A percentile compares a stretch with the other conserved stretches of the same genome.
Conservation (phyloP, 805 yeast genomes). For the Lachancea fermentati region DNA sequence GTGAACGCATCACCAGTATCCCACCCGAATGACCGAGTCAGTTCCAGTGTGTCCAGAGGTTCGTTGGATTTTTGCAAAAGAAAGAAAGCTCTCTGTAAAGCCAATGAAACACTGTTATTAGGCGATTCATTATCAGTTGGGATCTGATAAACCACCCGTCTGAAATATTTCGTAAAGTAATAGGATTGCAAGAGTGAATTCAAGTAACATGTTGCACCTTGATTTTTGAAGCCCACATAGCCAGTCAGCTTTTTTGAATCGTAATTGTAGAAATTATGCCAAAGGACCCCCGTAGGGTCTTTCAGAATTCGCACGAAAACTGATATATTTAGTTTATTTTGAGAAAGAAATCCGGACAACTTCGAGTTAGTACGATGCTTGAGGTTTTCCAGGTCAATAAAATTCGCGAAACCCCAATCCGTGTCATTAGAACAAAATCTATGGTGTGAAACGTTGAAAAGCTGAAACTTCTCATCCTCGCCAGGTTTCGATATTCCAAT, state of each 20-base stretch:
- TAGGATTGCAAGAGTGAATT: conserved; percentile 85
- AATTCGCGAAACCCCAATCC: conserved; percentile 94
- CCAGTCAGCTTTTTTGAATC: conserved; percentile 87
- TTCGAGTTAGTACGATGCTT: conserved; percentile 35
- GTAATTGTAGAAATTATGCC: conserved; percentile 82
- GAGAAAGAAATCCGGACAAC: conserved; percentile 39
- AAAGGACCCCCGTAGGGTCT: conserved; percentile 89
- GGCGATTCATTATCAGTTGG: conserved; percentile 63
- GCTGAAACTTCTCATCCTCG: conserved; percentile 51
- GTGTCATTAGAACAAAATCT: conserved; percentile 69
- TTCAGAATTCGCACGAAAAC: conserved; percentile 71
- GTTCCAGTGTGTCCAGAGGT: conserved; percentile 78
- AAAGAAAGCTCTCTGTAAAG: conserved; percentile 85
- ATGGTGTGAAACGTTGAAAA: conserved; percentile 63
- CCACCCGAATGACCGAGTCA: conserved; percentile 96
- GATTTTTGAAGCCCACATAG: conserved; percentile 87
- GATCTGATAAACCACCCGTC: conserved; percentile 81
- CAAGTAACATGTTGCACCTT: conserved; percentile 97
- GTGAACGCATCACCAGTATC: conserved; percentile 91
- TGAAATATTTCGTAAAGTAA: conserved; percentile 74
- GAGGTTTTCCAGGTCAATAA: conserved; percentile 53
- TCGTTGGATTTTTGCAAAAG: conserved; percentile 64
- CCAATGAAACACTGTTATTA: conserved; percentile 64
- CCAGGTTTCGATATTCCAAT: conserved; percentile 78
- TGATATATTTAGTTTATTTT: conserved; percentile 61